These are phyloP conservation scores for Carex cristatella DNA, from an alignment of 176 grass and related monocot species.

Conservation along the genomic window DNA sequence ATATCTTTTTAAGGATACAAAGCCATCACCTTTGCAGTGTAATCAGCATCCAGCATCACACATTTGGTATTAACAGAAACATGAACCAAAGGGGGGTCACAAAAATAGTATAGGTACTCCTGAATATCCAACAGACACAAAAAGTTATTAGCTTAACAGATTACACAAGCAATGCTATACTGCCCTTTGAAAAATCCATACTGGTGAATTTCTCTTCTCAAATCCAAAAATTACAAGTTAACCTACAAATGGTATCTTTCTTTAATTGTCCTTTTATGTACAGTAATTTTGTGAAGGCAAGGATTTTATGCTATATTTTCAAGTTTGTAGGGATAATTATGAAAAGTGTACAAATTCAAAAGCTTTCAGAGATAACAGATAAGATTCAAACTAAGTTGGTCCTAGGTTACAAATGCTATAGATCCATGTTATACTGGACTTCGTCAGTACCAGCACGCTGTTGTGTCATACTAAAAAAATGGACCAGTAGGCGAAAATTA, in stretches of 20 bases:
- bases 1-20: neutral
- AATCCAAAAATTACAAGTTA: neutral
- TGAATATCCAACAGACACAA: constrained; percentile 31
- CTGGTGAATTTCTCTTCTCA: neutral
- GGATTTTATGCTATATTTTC: neutral
- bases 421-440: neutral
- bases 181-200: neutral
- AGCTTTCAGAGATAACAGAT: neutral
- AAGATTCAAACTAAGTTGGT: neutral
- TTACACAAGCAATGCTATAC: constrained; percentile 6
- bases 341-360: neutral
- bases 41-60: constrained; percentile 61
- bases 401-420: neutral
- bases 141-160: neutral
- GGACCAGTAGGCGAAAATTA: neutral
- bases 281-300: neutral
- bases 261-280: neutral
- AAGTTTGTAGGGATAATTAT: neutral
- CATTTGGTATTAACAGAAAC: constrained; percentile 62
- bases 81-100: constrained; percentile 68
- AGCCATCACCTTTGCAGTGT: constrained; percentile 56
- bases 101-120: constrained; percentile 95
- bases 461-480: neutral
- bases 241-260: neutral
- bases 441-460: neutral